Evolutionary conservation across 331 rosid genomes (phyloP).

Genomic region (Telfairia occidentalis): DNA sequence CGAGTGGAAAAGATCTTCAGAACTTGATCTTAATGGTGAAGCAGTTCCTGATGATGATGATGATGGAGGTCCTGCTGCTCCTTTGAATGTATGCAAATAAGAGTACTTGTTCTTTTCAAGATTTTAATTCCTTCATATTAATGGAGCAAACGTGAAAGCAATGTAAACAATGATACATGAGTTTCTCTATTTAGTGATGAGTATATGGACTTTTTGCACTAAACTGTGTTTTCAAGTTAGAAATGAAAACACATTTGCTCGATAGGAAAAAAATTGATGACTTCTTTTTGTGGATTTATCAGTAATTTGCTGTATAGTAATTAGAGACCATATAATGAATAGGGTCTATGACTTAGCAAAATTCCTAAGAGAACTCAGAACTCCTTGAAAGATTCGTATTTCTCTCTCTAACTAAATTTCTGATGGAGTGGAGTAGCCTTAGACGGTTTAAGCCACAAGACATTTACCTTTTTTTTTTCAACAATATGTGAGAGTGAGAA

Average conservation of each 20-base stretch:
- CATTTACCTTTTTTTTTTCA: neutral
- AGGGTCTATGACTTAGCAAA: neutral
- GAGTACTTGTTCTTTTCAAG: slow-evolving; percentile 10
- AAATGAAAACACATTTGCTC: neutral
- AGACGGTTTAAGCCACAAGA: neutral
- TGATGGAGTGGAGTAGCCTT: neutral
- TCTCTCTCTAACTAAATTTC: neutral
- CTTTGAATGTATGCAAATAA: slow-evolving; percentile 49
- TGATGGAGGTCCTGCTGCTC: slow-evolving; percentile 53
- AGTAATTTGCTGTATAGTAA: neutral
- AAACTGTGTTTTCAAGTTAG: neutral
- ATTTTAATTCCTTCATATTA: neutral
- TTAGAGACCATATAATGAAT: neutral
- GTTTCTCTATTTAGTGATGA: neutral
- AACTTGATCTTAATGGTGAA: slow-evolving; percentile 90
- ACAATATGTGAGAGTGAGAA: too few relatives aligned
- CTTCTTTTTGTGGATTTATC: neutral
- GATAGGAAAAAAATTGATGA: neutral
- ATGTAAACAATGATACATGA: neutral
- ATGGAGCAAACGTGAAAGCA: neutral
- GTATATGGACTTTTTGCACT: neutral
- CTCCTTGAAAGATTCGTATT: neutral
- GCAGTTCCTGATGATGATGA: slow-evolving; percentile 87
- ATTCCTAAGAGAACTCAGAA: neutral
- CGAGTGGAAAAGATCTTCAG: slow-evolving; percentile 80